Base-by-base conservation (phyloP, 2,329 filamentous ascomycete genomes). In the Neonectria ditissima region DNA sequence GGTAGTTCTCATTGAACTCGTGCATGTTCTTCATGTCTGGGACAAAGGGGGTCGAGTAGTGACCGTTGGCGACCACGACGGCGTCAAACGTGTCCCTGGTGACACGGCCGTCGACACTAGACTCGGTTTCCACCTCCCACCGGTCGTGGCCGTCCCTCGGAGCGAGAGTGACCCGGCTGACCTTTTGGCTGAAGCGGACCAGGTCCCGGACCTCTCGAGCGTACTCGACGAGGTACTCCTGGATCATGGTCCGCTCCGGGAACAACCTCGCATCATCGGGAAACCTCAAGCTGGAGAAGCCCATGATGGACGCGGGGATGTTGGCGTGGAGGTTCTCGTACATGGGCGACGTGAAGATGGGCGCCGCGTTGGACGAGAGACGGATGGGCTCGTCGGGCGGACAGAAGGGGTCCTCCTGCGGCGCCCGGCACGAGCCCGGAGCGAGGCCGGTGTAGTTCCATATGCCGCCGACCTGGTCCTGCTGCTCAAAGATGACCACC, bases 261-360 rank as follows among this genome's bases (percentile, higher is more conserved):
- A 95, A 97, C 1, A 97, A 82, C 74, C 90, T 88, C 7, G 86
- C 83, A 13, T 88, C 84, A 1, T 83, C 73, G 0, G 87, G 84
- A 73, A 96, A 96, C 1, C 85, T 76, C 7, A 87, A 81, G 69
- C 95, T 91, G 5, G 90, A 90, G 76, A 90, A 97, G 4, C 84
- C 82, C 95, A 98, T 98, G 55, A 97, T 76, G 0, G 84, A 83
- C 63, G 91, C 88, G 0, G 94, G 92, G 51, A 97, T 94, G 76
- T 98, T 98, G 22, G 94, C 94, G 73, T 97, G 91, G 16, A 97
- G 82, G 24, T 85, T 81, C 51, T 93, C 88, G 77, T 97, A 97
- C 79, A 97, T 87, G 3, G 94, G 92, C 18, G 92, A 93, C n/a
- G 92, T 83, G 73, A 95, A 97, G 2, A 89, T 77, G 6, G 91